Base-by-base conservation (phyloP, 305 asterid species). In the Coffea humblotiana region DNA sequence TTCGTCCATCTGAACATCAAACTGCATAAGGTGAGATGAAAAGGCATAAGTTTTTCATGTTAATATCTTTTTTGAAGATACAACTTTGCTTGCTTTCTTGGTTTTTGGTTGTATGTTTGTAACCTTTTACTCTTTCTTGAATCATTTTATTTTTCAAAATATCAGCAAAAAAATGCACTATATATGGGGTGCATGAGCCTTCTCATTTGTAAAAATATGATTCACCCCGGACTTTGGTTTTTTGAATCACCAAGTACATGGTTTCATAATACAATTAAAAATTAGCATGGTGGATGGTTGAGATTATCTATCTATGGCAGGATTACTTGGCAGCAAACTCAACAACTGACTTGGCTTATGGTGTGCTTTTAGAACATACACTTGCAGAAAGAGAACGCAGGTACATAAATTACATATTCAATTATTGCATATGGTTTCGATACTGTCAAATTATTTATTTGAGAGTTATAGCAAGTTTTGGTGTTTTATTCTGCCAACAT, bases 361-460 rank as follows among this genome's bases (percentile, higher is more conserved):
- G 91, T 65, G 94, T 94, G 91, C 92, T 96, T 81, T 87, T 96
- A 83, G 99, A 96, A 75, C 98, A 96, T 90, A 96, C 99, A 61
- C 94, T 96, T 61, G 97, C 98, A 49, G 99, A 96, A 89, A 88
- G 98, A 79, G 99, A 96, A 54, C 97, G 99, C 83, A 96, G 99
- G 99, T 96, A 89, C 71, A 29, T 70, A 27, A 37, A 74, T 66
- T 56, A 27, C 51, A 29, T 21, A 21, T 23, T 56, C 14, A 63
- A 45, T 1, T 32, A 51, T 66, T 51, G 63, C 9, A 35, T 21
- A n/a, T 52, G 58, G 74, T 76, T 49, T 43, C 6, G 43, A n/a
- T n/a, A 63, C 45, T 63, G 23, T 63, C 8, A 25, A 43, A n/a
- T 40, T 19, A n/a, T 43, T 35, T 37, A 11, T 60, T 2, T 13